Evolutionary conservation across 495 filamentous ascomycete species (phyloP).

Genomic region (Penicillium waksmanii): DNA sequence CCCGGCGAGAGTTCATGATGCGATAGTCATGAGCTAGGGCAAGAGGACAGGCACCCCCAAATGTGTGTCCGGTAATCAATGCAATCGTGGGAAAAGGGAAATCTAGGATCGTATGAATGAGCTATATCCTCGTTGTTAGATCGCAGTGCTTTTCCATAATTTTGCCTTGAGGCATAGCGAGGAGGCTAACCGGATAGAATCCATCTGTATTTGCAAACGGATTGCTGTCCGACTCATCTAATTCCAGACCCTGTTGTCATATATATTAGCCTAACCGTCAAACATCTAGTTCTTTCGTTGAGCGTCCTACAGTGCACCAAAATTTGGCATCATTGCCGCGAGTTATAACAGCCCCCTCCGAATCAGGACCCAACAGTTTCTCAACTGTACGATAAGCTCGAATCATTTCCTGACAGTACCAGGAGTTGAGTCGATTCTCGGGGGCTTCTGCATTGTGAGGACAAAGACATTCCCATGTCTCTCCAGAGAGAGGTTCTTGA

Average conservation of each 20-base stretch:
- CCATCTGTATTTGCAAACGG: slow-evolving; percentile 55
- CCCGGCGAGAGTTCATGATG: slow-evolving; percentile 54
- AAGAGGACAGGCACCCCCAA: slow-evolving; percentile 53
- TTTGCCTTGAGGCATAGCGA: neutral
- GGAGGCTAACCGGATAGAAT: slow-evolving; percentile 43
- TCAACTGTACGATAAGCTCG: slow-evolving; percentile 48
- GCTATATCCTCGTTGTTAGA: slow-evolving; percentile 16
- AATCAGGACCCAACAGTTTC: slow-evolving; percentile 39
- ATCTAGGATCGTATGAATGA: slow-evolving; percentile 55
- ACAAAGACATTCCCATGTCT: slow-evolving; percentile 48
- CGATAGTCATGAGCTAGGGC: slow-evolving; percentile 54
- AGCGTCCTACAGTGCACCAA: slow-evolving; percentile 46
- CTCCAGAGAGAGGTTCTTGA: slow-evolving; percentile 32
- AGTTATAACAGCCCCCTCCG: slow-evolving; percentile 52
- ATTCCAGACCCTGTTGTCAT: slow-evolving; percentile 41
- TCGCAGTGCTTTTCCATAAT: neutral
- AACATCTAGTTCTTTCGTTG: too few species aligned
- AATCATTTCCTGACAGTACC: slow-evolving; percentile 53
- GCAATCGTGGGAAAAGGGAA: slow-evolving; percentile 57
- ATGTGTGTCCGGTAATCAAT: slow-evolving; percentile 54
- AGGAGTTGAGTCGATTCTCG: slow-evolving; percentile 51
- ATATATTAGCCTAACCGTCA: slow-evolving; percentile 4
- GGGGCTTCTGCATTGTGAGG: slow-evolving; percentile 53
- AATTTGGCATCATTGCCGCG: slow-evolving; percentile 53
- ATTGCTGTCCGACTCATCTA: slow-evolving; percentile 51